Conservation (phyloP, 2,329 filamentous ascomycete species). For the Cladorrhinum sp. region DNA sequence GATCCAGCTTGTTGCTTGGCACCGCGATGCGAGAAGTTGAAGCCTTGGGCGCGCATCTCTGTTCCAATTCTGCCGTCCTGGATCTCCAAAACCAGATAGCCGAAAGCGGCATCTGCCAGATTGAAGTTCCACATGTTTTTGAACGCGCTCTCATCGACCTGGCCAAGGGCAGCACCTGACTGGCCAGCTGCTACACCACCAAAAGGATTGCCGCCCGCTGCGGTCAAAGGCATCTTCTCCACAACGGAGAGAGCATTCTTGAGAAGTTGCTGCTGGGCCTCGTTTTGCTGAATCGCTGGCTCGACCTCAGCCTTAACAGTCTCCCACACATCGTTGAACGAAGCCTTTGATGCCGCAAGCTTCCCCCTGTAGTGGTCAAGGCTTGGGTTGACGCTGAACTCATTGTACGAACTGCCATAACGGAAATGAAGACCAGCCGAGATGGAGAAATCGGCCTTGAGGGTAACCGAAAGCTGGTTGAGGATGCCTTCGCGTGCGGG, state of each 20-base stretch:
- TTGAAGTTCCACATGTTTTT: constrained; percentile 99
- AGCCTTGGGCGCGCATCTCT: constrained; percentile 97
- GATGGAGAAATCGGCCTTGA: constrained; percentile 97
- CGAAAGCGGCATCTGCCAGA: constrained; percentile 93
- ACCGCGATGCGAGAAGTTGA: constrained; percentile 96
- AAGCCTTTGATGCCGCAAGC: constrained; percentile 94
- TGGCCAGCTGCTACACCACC: constrained; percentile 73
- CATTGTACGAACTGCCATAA: constrained; percentile 98
- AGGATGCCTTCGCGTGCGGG: constrained; percentile 93
- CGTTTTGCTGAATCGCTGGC: constrained; percentile 88
- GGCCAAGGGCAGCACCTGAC: constrained; percentile 65
- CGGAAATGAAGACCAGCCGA: constrained; percentile 97
- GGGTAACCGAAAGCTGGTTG: constrained; percentile 93
- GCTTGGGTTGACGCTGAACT: constrained; percentile 98
- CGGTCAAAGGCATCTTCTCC: constrained; percentile 95
- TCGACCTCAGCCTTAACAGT: constrained; percentile 96
- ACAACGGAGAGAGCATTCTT: constrained; percentile 90
- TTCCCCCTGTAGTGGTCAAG: constrained; percentile 98
- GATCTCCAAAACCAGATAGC: constrained; percentile 90
- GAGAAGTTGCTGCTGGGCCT: constrained; percentile 87
- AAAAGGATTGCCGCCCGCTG: constrained; percentile 94
- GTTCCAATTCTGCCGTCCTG: constrained; percentile 95
- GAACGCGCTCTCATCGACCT: constrained; percentile 97
- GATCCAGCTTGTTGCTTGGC: constrained; percentile 64
- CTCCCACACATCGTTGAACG: constrained; percentile 99